Base-by-base conservation (phyloP, 441 rosid genomes). In the Arabidopsis hybrid region DNA sequence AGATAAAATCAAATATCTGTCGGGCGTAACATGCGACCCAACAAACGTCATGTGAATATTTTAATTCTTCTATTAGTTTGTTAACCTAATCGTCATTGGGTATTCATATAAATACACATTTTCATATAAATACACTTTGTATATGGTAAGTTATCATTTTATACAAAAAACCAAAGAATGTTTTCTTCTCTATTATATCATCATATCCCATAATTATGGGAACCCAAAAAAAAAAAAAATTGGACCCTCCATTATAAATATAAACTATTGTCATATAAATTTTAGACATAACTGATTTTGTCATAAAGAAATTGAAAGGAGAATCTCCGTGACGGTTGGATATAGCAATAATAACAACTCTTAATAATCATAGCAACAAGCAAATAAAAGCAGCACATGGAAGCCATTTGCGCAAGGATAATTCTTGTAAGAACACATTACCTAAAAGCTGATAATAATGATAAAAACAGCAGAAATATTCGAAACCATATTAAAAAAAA, bases 301-400 rank as follows among this genome's bases (percentile, higher is more conserved):
- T 69, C 53, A 63, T 63, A 62, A 69, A 76, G 4, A 69, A 39
- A 62, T 76, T 56, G 65, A 10, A 46, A 39, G 66, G 7, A 63
- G 66, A 75, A 69, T 69, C 52, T 69, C 70, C 60, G 65, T 75
- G 65, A 75, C 65, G 45, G 51, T 55, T 62, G n/a, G 43, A 69
- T 63, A 67, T 50, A 42, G 10, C 36, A 75, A 46, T 46, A 53
- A 62, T 4, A 21, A 21, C 26, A 26, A 61, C 49, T 35, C 50
- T 45, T 13, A 64, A 76, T 55, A 69, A 69, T 64, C 60, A 76
- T 49, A 47, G 35, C 56, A 76, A 49, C 60, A 76, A 31, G 45
- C 31, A 64, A 17, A 57, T 69, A 64, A 69, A 76, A 70, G 67
- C 67, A 64, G 75, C 79, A 76, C 71, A 70, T 76, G 79, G 56